Evolutionary conservation across 768 basidiomycete species (phyloP).

Genomic region (Multifurca ochricompacta): DNA sequence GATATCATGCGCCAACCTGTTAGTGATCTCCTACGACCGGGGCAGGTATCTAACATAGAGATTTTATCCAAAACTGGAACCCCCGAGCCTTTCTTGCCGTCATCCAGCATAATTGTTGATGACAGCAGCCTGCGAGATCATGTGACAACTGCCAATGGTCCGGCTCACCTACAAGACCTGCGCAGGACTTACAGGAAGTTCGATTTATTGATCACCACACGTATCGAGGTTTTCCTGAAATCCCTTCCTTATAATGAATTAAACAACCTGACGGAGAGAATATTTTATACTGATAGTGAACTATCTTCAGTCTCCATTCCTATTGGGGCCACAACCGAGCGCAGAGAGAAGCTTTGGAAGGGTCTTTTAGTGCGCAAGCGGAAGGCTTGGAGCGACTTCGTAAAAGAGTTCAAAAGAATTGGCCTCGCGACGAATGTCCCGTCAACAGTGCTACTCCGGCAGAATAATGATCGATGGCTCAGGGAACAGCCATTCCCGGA

Average conservation of each 20-base stretch:
- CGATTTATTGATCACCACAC: conserved; percentile 34
- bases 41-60: background rate
- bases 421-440: conserved; percentile 71
- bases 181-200: conserved; percentile 46
- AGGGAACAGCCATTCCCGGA: conserved; percentile 45
- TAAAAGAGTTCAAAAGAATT: conserved; percentile 77
- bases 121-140: background rate
- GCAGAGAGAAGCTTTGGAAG: conserved; percentile 58
- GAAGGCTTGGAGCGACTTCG: conserved; percentile 83
- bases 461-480: conserved; percentile 52
- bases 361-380: conserved; percentile 73
- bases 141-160: conserved; percentile 2
- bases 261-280: conserved; percentile 50
- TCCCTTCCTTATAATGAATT: conserved; percentile 35
- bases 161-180: conserved; percentile 42
- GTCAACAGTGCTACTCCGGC: conserved; percentile 54
- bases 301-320: conserved; percentile 45
- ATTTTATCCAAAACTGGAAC: background rate
- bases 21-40: conserved; percentile 29
- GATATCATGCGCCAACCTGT: conserved; percentile 75
- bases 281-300: conserved; percentile 53
- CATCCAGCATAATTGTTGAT: background rate
- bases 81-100: background rate
- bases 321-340: conserved; percentile 36
- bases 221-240: conserved; percentile 37